Evolutionary conservation across 305 asterid species (phyloP).

Genomic region (Ilex paraguariensis): DNA sequence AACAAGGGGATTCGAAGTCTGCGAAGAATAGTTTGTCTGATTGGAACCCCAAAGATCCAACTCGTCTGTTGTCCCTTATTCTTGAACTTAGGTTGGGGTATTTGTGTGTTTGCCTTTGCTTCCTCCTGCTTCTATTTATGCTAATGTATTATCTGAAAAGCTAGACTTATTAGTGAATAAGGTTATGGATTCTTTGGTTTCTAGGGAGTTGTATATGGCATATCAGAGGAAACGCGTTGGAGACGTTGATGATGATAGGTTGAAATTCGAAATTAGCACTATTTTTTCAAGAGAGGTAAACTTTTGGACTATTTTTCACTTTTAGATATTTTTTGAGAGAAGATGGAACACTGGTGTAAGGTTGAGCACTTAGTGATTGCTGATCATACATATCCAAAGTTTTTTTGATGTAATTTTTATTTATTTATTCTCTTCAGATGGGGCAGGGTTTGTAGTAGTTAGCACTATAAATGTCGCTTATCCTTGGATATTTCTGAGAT

Average conservation of each 20-base stretch:
- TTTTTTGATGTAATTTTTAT: too few relatives aligned
- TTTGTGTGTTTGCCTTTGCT: slow-evolving; percentile 2
- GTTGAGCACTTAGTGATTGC: too few relatives aligned
- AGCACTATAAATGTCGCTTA: too few relatives aligned
- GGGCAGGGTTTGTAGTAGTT: background rate
- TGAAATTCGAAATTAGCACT: slow-evolving; percentile 84
- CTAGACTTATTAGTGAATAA: slow-evolving; percentile 7
- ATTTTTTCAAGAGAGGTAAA: slow-evolving; percentile 81
- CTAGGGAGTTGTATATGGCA: slow-evolving; percentile 61
- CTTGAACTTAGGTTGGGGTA: slow-evolving; percentile 63
- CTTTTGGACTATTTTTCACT: too few relatives aligned
- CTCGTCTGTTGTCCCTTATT: slow-evolving; percentile 57
- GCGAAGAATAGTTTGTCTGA: slow-evolving; percentile 43
- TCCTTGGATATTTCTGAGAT: too few relatives aligned
- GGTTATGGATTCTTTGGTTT: slow-evolving; percentile 9
- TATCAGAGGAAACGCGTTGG: slow-evolving; percentile 70
- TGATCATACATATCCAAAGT: too few relatives aligned
- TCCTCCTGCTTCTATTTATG: background rate
- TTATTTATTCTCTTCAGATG: too few relatives aligned
- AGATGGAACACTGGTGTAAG: too few relatives aligned
- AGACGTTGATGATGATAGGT: slow-evolving; percentile 70
- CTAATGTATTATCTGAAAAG: background rate
- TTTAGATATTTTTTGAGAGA: too few relatives aligned
- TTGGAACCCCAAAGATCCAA: slow-evolving; percentile 78
- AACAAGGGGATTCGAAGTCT: slow-evolving; percentile 24